Evolutionary conservation across 179 eudicot species (phyloP).

Genomic region (Spergularia azorica): DNA sequence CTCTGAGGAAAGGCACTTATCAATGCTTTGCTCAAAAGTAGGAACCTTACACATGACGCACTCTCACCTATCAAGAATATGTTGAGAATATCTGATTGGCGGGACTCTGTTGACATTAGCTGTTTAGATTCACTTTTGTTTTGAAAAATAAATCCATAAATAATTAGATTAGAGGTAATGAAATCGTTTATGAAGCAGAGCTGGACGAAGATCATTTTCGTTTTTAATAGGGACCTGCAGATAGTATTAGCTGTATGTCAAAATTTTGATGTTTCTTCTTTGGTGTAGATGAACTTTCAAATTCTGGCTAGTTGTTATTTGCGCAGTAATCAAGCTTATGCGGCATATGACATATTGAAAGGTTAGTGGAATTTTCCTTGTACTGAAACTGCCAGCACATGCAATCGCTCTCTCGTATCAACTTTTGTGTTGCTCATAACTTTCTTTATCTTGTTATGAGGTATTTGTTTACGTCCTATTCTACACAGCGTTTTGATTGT

Average conservation of each 20-base stretch:
- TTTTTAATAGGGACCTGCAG: neutral
- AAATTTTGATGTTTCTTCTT: neutral
- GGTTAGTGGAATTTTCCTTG: slow-evolving; percentile 43
- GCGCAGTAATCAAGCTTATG: slow-evolving; percentile 85
- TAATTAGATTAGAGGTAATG: too few relatives aligned
- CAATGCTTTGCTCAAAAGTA: too few relatives aligned
- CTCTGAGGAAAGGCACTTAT: too few relatives aligned
- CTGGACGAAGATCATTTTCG: too few relatives aligned
- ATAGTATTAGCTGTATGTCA: neutral
- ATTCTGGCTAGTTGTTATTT: slow-evolving; percentile 85
- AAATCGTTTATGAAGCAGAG: too few relatives aligned
- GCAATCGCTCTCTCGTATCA: neutral
- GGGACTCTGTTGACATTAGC: neutral
- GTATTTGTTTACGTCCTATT: neutral
- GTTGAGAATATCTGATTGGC: neutral
- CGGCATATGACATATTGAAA: slow-evolving; percentile 84
- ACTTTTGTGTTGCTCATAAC: neutral
- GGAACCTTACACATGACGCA: too few relatives aligned
- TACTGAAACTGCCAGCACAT: neutral
- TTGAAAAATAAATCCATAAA: neutral
- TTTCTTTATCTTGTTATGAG: slow-evolving; percentile 8
- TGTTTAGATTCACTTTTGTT: neutral
- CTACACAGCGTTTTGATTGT: slow-evolving; percentile 1
- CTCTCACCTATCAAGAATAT: neutral
- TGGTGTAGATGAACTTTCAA: slow-evolving; percentile 78